phyloP scores from a whole-genome alignment of 2,329 filamentous ascomycete species.

The Cryphonectria parasitica region DNA sequence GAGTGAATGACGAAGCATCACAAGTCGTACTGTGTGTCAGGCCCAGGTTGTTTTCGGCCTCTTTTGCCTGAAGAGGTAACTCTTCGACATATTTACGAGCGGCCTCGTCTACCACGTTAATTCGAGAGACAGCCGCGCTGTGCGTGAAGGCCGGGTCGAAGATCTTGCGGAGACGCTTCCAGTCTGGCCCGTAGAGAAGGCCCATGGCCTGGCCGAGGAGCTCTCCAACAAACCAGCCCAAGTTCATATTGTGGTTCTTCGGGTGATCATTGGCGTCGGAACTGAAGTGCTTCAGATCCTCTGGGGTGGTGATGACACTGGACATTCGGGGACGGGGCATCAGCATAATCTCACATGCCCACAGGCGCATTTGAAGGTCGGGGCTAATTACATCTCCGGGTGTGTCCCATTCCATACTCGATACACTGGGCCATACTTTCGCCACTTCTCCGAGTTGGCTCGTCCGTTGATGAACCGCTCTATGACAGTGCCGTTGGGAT shows the following conservation, averaged over 20 bases:
- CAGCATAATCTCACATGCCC: no score
- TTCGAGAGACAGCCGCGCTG: neutral
- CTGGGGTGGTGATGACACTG: constrained; percentile 13
- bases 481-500: constrained; percentile 9
- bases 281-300: neutral
- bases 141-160: constrained; percentile 10
- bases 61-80: neutral
- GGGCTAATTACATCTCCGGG: constrained; percentile 13
- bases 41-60: neutral
- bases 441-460: neutral
- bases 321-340: no score
- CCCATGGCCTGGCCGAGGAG: constrained; percentile 2
- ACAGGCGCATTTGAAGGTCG: no score
- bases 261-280: constrained; percentile 1
- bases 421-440: constrained; percentile 14
- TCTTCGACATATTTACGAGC: constrained; percentile 3
- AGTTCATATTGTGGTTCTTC: neutral
- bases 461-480: constrained; percentile 9
- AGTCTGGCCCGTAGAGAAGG: neutral
- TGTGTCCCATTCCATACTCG: constrained; percentile 8
- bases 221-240: constrained; percentile 12
- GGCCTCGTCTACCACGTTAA: neutral
- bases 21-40: no score
- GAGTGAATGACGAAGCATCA: no score
- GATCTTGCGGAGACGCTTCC: neutral